phyloP scores from a whole-genome alignment of 2,329 filamentous ascomycete species.

The Epichloe uncinata region DNA sequence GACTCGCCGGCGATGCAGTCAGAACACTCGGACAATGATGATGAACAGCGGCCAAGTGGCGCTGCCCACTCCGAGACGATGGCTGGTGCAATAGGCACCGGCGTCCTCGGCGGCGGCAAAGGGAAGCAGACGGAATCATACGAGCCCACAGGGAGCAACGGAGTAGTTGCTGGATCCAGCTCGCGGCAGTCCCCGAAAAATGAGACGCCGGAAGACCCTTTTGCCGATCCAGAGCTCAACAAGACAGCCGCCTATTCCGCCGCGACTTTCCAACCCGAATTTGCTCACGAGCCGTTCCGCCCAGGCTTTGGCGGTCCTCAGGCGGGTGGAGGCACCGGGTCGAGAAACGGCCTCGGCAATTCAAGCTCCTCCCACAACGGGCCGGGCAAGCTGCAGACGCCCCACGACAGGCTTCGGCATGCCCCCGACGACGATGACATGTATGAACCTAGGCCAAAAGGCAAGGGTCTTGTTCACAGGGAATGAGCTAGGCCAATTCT shows the following conservation, averaged over 20 bases:
- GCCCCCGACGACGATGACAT: slow-evolving; percentile 25
- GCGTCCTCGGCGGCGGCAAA: slow-evolving; percentile 13
- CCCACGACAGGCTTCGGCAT: slow-evolving; percentile 11
- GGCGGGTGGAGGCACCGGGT: neutral
- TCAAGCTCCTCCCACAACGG: slow-evolving; percentile 9
- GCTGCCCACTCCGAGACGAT: neutral
- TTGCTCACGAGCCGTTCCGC: slow-evolving; percentile 25
- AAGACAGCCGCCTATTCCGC: slow-evolving; percentile 7
- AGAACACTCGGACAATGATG: slow-evolving; percentile 15
- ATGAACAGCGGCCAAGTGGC: neutral
- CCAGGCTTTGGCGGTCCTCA: slow-evolving; percentile 19
- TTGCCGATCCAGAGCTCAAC: slow-evolving; percentile 14
- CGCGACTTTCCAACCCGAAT: slow-evolving; percentile 10
- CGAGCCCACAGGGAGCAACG: slow-evolving; percentile 10
- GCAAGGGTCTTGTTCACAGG: slow-evolving; percentile 23
- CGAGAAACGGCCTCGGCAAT: slow-evolving; percentile 4
- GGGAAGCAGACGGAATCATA: slow-evolving; percentile 21
- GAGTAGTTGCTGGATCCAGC: slow-evolving; percentile 10
- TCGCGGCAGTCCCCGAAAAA: slow-evolving; percentile 12
- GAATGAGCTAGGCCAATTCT: slow-evolving; percentile 11
- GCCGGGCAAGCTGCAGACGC: slow-evolving; percentile 9
- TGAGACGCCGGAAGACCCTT: slow-evolving; percentile 22
- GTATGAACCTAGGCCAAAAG: slow-evolving; percentile 26
- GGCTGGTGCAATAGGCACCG: neutral
- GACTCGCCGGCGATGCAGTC: slow-evolving; percentile 13